Evolutionary conservation across 1,284 basidiomycete genomes (phyloP).

Genomic region (Ustilago loliicola): DNA sequence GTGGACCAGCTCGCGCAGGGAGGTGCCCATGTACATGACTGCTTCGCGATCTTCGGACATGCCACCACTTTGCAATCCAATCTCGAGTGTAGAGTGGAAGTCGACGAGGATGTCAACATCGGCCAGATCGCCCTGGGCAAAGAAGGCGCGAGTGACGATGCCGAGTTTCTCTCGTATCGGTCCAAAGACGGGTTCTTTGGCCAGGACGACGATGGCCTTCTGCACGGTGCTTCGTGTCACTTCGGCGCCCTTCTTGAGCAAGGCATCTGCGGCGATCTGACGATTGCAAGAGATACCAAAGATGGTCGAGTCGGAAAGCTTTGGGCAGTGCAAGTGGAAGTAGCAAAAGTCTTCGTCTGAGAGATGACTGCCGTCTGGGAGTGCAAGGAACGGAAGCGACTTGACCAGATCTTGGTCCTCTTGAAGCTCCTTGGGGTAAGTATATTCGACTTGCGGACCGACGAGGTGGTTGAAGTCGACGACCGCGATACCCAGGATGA

Average conservation of each 20-base stretch:
- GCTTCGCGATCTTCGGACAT: constrained; percentile 54
- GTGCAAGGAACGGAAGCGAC: constrained; percentile 91
- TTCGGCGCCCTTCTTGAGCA: constrained; percentile 85
- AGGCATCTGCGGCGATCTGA: constrained; percentile 85
- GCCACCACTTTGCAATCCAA: constrained; percentile 57
- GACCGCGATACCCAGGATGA: constrained; percentile 67
- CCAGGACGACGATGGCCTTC: constrained; percentile 95
- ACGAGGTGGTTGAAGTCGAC: constrained; percentile 70
- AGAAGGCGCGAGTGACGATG: constrained; percentile 80
- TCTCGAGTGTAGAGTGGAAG: constrained; percentile 68
- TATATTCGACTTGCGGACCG: constrained; percentile 67
- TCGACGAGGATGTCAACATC: constrained; percentile 68
- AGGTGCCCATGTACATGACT: constrained; percentile 87
- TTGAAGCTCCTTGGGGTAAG: constrained; percentile 58
- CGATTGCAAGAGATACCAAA: constrained; percentile 78
- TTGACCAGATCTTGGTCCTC: constrained; percentile 63
- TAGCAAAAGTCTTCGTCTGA: constrained; percentile 96
- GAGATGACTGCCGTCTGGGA: constrained; percentile 96
- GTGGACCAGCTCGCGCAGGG: constrained; percentile 90
- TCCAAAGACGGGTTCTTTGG: constrained; percentile 73
- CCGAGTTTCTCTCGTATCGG: constrained; percentile 85
- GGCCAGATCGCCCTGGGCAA: constrained; percentile 67
- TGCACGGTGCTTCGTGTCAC: constrained; percentile 96
- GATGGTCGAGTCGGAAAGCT: constrained; percentile 44
- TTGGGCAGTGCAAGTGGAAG: constrained; percentile 79